phyloP scores from a whole-genome alignment of 2,329 filamentous ascomycete genomes.

The Domatiomyces globalis region DNA sequence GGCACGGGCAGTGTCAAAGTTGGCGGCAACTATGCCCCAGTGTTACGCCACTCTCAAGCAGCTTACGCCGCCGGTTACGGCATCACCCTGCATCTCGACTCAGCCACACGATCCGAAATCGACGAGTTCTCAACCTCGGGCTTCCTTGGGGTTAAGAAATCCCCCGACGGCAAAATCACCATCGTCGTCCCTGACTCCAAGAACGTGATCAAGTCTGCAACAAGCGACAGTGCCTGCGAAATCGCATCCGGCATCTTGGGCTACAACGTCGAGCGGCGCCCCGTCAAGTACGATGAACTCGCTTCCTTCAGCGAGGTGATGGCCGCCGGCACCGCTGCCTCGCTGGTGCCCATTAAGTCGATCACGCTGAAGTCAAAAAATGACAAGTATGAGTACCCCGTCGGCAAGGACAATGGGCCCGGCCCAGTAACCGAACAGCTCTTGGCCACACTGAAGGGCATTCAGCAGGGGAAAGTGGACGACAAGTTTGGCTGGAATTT shows the following conservation, averaged over 20 bases:
- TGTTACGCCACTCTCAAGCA: conserved; percentile 72
- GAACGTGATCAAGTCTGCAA: conserved; percentile 78
- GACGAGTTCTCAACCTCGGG: conserved; percentile 94
- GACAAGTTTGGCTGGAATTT: conserved; percentile 63
- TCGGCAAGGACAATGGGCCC: conserved; percentile 40
- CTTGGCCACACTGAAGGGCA: conserved; percentile 62
- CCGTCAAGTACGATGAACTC: conserved; percentile 48
- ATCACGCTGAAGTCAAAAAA: conserved; percentile 56
- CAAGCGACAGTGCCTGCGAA: conserved; percentile 60
- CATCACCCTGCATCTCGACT: conserved; percentile 92
- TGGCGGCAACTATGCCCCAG: conserved; percentile 90
- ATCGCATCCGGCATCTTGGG: conserved; percentile 60
- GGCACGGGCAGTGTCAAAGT: conserved; percentile 88
- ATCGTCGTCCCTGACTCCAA: conserved; percentile 77
- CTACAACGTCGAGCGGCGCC: conserved; percentile 67
- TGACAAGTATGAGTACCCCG: conserved; percentile 42
- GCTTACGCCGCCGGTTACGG: conserved; percentile 67
- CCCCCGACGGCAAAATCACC: conserved; percentile 40
- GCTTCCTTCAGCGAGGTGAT: conserved; percentile 61
- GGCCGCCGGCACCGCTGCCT: conserved; percentile 82
- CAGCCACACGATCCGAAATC: conserved; percentile 65
- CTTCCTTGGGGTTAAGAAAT: conserved; percentile 65
- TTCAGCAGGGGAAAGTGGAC: conserved; percentile 66
- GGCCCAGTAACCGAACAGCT: conserved; percentile 61
- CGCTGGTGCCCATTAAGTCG: conserved; percentile 78